A percentile compares a stretch with the other conserved stretches of the same genome.
phyloP scores from a whole-genome alignment of 2,329 filamentous ascomycete genomes.

The Hypoxylon sp. region DNA sequence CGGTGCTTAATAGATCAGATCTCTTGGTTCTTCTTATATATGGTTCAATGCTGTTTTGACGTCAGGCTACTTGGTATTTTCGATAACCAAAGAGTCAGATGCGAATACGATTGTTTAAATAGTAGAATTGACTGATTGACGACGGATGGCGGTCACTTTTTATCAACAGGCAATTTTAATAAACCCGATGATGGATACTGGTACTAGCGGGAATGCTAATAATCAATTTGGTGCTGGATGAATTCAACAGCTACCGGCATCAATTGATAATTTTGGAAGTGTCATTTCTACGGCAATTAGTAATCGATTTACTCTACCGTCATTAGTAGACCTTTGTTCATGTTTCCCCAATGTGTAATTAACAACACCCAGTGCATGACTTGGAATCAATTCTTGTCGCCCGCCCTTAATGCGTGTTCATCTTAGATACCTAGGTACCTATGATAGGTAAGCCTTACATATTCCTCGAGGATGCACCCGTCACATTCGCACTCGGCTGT shows the following conservation, averaged over 20 bases:
- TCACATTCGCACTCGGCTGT: constrained; percentile 3
- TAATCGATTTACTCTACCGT: background rate
- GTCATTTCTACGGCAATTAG: background rate
- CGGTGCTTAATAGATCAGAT: constrained; percentile 48
- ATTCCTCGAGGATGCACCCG: constrained; percentile 14
- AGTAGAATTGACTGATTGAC: constrained; percentile 15
- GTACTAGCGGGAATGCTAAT: constrained; percentile 2
- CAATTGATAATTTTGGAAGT: constrained; percentile 14
- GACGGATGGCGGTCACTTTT: constrained; percentile 29
- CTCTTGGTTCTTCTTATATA: constrained; percentile 38
- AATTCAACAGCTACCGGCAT: constrained; percentile 21
- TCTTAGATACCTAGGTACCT: constrained; percentile 5
- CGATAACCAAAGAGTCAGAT: constrained; percentile 20
- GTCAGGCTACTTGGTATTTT: constrained; percentile 29
- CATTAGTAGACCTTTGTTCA: background rate
- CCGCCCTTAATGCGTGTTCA: background rate
- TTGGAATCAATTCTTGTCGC: background rate
- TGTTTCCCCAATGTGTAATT: background rate
- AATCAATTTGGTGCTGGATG: constrained; percentile 16
- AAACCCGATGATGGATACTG: constrained; percentile 20
- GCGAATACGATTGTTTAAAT: constrained; percentile 24
- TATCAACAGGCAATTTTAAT: constrained; percentile 31
- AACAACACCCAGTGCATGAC: background rate
- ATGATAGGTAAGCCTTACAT: constrained; percentile 2
- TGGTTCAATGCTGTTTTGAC: constrained; percentile 20